Conservation (phyloP, 2,329 filamentous ascomycete species). For the Arthrobotrys sphaeroides region DNA sequence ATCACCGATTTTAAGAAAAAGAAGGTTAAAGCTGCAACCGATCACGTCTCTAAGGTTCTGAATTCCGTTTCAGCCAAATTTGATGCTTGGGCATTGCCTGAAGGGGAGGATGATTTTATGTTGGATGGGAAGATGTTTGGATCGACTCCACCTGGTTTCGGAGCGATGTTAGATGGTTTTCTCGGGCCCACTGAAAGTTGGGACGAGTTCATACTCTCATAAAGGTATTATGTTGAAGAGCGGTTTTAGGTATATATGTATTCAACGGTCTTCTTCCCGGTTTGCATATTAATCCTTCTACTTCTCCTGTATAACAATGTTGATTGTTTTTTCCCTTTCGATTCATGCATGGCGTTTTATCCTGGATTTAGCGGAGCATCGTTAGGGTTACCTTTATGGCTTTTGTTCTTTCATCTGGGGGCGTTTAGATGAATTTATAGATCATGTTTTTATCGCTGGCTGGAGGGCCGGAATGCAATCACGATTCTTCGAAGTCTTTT, state of each 20-base stretch:
- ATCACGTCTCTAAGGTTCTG: slow-evolving; percentile 36
- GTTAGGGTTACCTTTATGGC: neutral
- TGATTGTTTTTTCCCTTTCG: neutral
- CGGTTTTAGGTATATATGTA: neutral
- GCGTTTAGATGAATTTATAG: neutral
- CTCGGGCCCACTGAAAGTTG: neutral
- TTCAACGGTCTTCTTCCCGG: neutral
- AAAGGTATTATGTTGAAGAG: neutral
- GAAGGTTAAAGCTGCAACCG: slow-evolving; percentile 22
- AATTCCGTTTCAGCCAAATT: slow-evolving; percentile 48
- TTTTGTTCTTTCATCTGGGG: neutral
- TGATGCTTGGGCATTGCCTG: slow-evolving; percentile 43
- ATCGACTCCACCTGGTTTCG: neutral
- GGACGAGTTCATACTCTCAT: neutral
- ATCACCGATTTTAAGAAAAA: slow-evolving; percentile 34
- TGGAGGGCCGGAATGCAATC: too few relatives aligned
- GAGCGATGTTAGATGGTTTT: slow-evolving; percentile 1
- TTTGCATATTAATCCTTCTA: neutral
- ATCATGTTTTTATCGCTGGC: neutral
- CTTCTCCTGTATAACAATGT: neutral
- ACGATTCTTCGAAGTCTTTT: too few relatives aligned
- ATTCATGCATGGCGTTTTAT: neutral
- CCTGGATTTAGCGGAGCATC: slow-evolving; percentile 20
- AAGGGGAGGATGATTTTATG: slow-evolving; percentile 36
- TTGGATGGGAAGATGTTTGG: neutral